These are phyloP conservation scores for Venturia oleaginea DNA, from an alignment of 2,329 filamentous ascomycete species.

Conservation along the genomic window DNA sequence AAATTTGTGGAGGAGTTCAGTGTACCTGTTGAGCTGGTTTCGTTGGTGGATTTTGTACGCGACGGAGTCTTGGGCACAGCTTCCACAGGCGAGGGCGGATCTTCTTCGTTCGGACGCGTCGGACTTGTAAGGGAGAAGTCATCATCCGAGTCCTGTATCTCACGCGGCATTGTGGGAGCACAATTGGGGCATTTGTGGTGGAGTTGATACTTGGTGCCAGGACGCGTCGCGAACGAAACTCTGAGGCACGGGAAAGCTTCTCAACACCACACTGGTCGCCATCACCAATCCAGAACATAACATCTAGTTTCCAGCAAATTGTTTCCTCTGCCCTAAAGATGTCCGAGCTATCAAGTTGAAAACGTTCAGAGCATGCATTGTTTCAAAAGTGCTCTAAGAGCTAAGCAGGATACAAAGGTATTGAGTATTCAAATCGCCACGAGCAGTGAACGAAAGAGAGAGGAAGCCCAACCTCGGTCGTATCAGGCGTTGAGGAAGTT, in stretches of 20 bases:
- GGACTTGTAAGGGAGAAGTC: neutral
- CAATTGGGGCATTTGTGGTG: neutral
- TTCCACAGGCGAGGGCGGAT: neutral
- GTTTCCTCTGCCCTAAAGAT: no score
- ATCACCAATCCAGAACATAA: neutral
- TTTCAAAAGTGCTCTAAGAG: no score
- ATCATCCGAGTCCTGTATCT: constrained; percentile 13
- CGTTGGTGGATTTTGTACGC: constrained; percentile 3
- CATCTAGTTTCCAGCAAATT: no score
- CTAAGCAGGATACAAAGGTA: neutral
- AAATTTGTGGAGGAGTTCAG: neutral
- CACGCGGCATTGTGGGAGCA: neutral
- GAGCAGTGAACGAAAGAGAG: neutral
- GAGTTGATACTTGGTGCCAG: neutral
- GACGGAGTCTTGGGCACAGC: neutral
- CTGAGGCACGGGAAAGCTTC: neutral
- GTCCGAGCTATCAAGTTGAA: neutral
- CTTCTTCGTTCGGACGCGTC: neutral
- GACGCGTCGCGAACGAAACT: neutral
- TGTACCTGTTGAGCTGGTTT: neutral
- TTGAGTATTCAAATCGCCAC: neutral
- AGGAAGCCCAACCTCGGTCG: neutral
- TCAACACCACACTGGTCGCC: neutral
- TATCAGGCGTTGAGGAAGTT: neutral
- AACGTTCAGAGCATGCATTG: neutral